Evolutionary conservation across 495 filamentous ascomycete genomes (phyloP).

Genomic region (Margaritispora aquatica): DNA sequence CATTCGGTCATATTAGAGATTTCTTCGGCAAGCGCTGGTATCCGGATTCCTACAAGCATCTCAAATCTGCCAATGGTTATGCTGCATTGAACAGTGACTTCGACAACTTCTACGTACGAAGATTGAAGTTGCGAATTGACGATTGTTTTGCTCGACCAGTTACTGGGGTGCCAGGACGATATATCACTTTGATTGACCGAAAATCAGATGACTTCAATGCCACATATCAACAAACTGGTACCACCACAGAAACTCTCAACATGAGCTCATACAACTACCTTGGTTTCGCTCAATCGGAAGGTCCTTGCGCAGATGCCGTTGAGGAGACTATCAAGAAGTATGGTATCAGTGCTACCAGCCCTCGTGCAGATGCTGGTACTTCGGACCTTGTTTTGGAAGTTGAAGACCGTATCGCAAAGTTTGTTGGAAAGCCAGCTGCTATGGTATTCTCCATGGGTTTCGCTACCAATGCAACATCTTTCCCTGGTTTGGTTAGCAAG

Average conservation of each 20-base stretch:
- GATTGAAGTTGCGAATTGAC: conserved; percentile 88
- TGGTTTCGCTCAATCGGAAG: conserved; percentile 95
- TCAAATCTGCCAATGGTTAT: conserved; percentile 81
- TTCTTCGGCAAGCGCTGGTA: conserved; percentile 97
- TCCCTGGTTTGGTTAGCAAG: conserved; percentile 85
- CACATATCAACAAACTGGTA: conserved; percentile 80
- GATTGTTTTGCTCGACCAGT: conserved; percentile 92
- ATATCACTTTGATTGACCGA: conserved; percentile 86
- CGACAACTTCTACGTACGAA: conserved; percentile 94
- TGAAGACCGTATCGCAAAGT: conserved; percentile 80
- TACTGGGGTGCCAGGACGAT: conserved; percentile 89
- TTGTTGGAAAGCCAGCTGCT: conserved; percentile 86
- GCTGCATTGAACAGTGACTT: conserved; percentile 98
- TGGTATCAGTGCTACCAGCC: conserved; percentile 72
- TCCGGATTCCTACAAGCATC: conserved; percentile 69
- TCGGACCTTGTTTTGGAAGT: conserved; percentile 83
- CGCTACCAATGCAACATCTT: conserved; percentile 84
- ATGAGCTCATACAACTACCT: conserved; percentile 99
- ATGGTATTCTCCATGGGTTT: conserved; percentile 99
- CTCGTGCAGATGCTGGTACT: conserved; percentile 78
- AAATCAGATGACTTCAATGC: conserved; percentile 83
- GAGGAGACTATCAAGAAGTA: conserved; percentile 81
- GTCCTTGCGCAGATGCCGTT: conserved; percentile 89
- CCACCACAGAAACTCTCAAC: conserved; percentile 91
- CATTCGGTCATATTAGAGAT: conserved; percentile 90